A percentile compares a stretch with the other conserved stretches of the same genome.
Conservation (phyloP, 257 asterid genomes). For the Ehretia macrophylla region DNA sequence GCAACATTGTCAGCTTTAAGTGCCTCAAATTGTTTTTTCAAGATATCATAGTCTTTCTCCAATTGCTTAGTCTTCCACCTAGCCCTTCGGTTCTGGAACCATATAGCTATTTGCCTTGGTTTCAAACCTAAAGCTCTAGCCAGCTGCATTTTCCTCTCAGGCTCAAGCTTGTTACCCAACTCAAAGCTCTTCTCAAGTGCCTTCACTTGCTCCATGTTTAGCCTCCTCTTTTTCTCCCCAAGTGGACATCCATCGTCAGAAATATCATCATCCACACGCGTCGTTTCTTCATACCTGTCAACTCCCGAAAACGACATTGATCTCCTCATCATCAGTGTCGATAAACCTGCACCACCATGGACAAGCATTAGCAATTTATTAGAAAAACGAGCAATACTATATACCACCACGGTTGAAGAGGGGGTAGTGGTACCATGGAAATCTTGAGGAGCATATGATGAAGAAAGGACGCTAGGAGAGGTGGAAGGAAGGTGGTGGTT, state of each 20-base stretch:
- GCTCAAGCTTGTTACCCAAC: slow-evolving; percentile 68
- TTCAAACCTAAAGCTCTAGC: slow-evolving; percentile 75
- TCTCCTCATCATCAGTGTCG: slow-evolving; percentile 57
- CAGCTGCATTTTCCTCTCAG: slow-evolving; percentile 73
- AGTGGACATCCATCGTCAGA: slow-evolving; percentile 56
- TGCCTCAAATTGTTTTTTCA: slow-evolving; percentile 60
- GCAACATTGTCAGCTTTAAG: slow-evolving; percentile 64
- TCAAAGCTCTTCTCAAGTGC: slow-evolving; percentile 91
- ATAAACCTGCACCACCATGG: slow-evolving; percentile 26
- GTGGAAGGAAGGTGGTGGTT: slow-evolving; percentile 24
- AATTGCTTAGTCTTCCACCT: slow-evolving; percentile 83
- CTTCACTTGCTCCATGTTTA: slow-evolving; percentile 75
- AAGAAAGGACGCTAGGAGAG: no score
- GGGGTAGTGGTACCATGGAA: slow-evolving; percentile 30
- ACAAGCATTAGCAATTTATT: neutral
- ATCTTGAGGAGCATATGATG: slow-evolving; percentile 46
- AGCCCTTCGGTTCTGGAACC: slow-evolving; percentile 93
- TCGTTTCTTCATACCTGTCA: slow-evolving; percentile 45
- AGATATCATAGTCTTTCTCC: slow-evolving; percentile 68
- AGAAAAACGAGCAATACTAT: neutral
- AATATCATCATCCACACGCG: slow-evolving; percentile 47
- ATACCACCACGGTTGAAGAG: neutral
- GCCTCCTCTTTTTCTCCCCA: slow-evolving; percentile 79
- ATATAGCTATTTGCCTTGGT: slow-evolving; percentile 78
- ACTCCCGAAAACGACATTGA: slow-evolving; percentile 68